Evolutionary conservation across 352 stramenopile species (phyloP).

Genomic region (Globisporangium paddicum): DNA sequence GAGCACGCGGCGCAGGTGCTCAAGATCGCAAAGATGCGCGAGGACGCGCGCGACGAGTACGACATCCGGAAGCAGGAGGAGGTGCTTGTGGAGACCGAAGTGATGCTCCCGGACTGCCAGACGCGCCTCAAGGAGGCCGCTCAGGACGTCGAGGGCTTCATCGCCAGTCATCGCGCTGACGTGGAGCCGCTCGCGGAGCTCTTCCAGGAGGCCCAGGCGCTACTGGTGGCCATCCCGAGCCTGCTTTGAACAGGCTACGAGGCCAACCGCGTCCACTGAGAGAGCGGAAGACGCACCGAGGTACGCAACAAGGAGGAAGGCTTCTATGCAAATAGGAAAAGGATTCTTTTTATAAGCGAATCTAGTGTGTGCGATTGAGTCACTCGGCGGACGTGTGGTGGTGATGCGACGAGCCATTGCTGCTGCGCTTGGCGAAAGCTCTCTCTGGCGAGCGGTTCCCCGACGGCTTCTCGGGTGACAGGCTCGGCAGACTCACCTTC

Average conservation of each 20-base stretch:
- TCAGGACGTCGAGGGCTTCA: conserved; percentile 48
- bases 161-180: conserved; percentile 32
- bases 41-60: conserved; percentile 51
- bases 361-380: background rate
- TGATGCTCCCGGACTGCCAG: conserved; percentile 76
- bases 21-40: conserved; percentile 68
- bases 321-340: background rate
- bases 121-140: conserved; percentile 56
- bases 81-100: conserved; percentile 76
- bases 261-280: too few relatives aligned
- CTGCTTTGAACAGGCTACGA: conserved; percentile 14
- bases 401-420: background rate
- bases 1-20: conserved; percentile 48
- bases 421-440: conserved; percentile 23
- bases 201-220: conserved; percentile 40
- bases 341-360: background rate
- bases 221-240: conserved; percentile 35
- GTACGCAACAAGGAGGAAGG: too few relatives aligned
- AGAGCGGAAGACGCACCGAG: too few relatives aligned
- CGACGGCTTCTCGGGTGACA: conserved; percentile 48
- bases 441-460: conserved; percentile 35
- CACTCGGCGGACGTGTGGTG: background rate
- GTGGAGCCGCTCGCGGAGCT: conserved; percentile 26
- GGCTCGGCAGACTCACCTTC: conserved; percentile 45
- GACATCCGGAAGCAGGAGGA: conserved; percentile 81